phyloP scores from a whole-genome alignment of 345 rosid genomes.

The Heritiera littoralis region DNA sequence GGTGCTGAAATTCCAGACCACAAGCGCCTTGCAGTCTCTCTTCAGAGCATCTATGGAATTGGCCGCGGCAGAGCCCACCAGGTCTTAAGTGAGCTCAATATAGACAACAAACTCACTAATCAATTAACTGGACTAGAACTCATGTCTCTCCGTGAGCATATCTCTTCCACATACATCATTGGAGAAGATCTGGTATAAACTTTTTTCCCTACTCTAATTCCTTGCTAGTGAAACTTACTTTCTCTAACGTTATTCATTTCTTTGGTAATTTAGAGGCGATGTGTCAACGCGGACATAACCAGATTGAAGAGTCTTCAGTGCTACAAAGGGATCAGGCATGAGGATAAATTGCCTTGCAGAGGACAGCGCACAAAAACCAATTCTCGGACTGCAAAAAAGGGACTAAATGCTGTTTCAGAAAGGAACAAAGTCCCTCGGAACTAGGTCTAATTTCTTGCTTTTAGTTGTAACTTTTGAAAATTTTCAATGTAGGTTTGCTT shows the following conservation, averaged over 20 bases:
- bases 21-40: constrained; percentile 51
- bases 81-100: constrained; percentile 48
- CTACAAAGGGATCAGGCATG: constrained; percentile 43
- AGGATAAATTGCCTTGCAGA: constrained; percentile 45
- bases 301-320: constrained; percentile 45
- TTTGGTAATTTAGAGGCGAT: constrained; percentile 35
- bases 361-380: constrained; percentile 51
- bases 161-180: constrained; percentile 48
- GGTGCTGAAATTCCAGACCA: constrained; percentile 53
- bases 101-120: constrained; percentile 57
- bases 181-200: constrained; percentile 58
- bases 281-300: constrained; percentile 33
- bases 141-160: constrained; percentile 42
- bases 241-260: background rate
- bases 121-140: constrained; percentile 57
- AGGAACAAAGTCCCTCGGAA: background rate
- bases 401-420: constrained; percentile 8
- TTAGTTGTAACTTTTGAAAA: background rate
- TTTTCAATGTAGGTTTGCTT: background rate
- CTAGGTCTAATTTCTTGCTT: background rate
- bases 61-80: constrained; percentile 55
- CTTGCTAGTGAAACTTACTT: background rate
- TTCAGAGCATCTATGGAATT: constrained; percentile 58
- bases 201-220: background rate
- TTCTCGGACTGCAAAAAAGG: constrained; percentile 43